These are phyloP conservation scores for Didymella arachidicola DNA, from an alignment of 2,329 filamentous ascomycete genomes.

Conservation along the genomic window DNA sequence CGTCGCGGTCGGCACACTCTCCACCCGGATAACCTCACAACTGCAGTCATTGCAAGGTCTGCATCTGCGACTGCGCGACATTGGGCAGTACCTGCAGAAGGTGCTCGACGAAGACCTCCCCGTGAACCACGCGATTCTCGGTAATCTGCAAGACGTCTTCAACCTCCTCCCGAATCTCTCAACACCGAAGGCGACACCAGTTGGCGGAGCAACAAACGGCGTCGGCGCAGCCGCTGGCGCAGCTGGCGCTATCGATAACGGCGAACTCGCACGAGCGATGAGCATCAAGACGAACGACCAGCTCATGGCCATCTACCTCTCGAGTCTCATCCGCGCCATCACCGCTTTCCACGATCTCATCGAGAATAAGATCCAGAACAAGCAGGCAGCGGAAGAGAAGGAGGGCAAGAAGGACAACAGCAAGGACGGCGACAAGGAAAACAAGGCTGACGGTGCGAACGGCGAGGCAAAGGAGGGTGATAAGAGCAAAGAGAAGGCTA, in stretches of 20 bases:
- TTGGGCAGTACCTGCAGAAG: slow-evolving; percentile 93
- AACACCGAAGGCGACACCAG: slow-evolving; percentile 72
- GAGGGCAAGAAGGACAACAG: slow-evolving; percentile 71
- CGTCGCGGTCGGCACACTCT: slow-evolving; percentile 94
- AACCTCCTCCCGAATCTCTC: slow-evolving; percentile 96
- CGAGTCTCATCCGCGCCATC: slow-evolving; percentile 94
- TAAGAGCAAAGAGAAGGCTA: slow-evolving; percentile 63
- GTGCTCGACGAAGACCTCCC: slow-evolving; percentile 92
- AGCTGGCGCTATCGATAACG: slow-evolving; percentile 65
- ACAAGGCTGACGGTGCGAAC: slow-evolving; percentile 63
- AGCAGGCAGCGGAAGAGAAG: slow-evolving; percentile 95
- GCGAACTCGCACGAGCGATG: slow-evolving; percentile 94
- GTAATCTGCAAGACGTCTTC: slow-evolving; percentile 99
- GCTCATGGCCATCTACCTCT: slow-evolving; percentile 97
- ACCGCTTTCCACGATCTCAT: slow-evolving; percentile 99
- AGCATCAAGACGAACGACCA: slow-evolving; percentile 99
- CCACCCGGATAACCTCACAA: slow-evolving; percentile 96
- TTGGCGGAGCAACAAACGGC: slow-evolving; percentile 53
- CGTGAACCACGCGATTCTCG: slow-evolving; percentile 95
- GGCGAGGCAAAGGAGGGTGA: slow-evolving; percentile 59
- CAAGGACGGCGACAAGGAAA: slow-evolving; percentile 71
- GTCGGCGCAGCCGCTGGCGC: slow-evolving; percentile 59
- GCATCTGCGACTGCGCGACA: slow-evolving; percentile 92
- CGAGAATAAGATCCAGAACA: slow-evolving; percentile 99
- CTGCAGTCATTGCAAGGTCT: slow-evolving; percentile 96